A percentile compares a stretch with the other conserved stretches of the same genome.
phyloP scores from a whole-genome alignment of 108 stramenopile genomes.

The Fragilaria crotonensis region DNA sequence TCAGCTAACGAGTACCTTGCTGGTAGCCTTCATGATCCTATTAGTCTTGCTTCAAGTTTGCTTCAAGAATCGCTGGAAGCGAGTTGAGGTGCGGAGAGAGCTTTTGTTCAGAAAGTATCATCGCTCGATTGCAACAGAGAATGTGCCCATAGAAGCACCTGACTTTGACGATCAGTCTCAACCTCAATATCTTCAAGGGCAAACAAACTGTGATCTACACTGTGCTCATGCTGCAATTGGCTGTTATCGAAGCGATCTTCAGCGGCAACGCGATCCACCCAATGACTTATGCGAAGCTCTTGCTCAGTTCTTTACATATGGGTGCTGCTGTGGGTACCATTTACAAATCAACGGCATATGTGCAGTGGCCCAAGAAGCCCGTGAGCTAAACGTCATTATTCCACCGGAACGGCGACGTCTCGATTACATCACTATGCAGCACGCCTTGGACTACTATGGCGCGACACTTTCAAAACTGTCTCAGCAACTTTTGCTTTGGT shows the following conservation, averaged over 20 bases:
- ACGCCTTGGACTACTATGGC: slow-evolving; percentile 51
- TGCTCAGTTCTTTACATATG: slow-evolving; percentile 27
- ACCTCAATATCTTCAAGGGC: slow-evolving; percentile 40
- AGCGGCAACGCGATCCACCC: neutral
- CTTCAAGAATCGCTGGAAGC: slow-evolving; percentile 43
- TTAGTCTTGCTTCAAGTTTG: slow-evolving; percentile 43
- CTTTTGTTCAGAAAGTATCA: slow-evolving; percentile 53
- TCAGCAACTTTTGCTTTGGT: neutral
- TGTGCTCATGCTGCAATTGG: slow-evolving; percentile 66
- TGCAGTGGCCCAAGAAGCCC: slow-evolving; percentile 73
- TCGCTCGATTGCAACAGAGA: slow-evolving; percentile 3
- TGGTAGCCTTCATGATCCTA: slow-evolving; percentile 35
- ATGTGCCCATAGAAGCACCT: slow-evolving; percentile 23
- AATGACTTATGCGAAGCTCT: slow-evolving; percentile 30
- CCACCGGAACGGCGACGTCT: slow-evolving; percentile 45
- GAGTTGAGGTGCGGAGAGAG: slow-evolving; percentile 54
- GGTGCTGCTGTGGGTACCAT: slow-evolving; percentile 40
- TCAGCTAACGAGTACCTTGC: slow-evolving; percentile 32
- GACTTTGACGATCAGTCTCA: slow-evolving; percentile 15
- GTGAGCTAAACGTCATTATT: slow-evolving; percentile 48
- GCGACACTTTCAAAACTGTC: slow-evolving; percentile 4
- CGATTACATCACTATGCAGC: slow-evolving; percentile 77
- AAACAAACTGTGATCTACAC: slow-evolving; percentile 44
- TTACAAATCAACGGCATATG: slow-evolving; percentile 67
- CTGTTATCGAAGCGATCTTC: slow-evolving; percentile 43